These are phyloP conservation scores for Theobroma cacao DNA, from an alignment of 345 rosid genomes.

Conservation along the genomic window DNA sequence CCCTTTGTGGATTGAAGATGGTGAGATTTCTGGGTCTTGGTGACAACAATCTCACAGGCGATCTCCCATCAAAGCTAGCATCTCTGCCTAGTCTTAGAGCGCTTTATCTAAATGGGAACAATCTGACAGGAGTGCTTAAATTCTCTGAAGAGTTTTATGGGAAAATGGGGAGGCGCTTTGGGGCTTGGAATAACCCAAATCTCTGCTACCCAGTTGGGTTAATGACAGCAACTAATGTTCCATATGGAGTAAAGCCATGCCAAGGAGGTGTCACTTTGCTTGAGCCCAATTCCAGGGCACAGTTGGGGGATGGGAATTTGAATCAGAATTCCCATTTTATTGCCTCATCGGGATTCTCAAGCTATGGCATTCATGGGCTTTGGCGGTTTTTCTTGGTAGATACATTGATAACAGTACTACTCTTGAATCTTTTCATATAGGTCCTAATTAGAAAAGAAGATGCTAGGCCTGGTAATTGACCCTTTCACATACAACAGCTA, in stretches of 20 bases:
- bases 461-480: background rate
- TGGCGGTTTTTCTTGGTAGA: constrained; percentile 19
- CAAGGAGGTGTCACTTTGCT: constrained; percentile 30
- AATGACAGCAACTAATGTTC: constrained; percentile 39
- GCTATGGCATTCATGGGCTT: constrained; percentile 22
- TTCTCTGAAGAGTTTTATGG: constrained; percentile 54
- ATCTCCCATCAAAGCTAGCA: constrained; percentile 50
- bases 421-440: constrained; percentile 19
- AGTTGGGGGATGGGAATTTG: constrained; percentile 23
- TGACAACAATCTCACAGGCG: constrained; percentile 66
- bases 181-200: constrained; percentile 85
- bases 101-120: constrained; percentile 71
- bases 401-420: constrained; percentile 12
- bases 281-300: constrained; percentile 33
- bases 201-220: constrained; percentile 53
- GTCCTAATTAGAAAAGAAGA: background rate
- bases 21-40: constrained; percentile 76
- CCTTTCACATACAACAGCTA: constrained; percentile 6
- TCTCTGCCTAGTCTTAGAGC: constrained; percentile 60
- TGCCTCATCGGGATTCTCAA: constrained; percentile 45
- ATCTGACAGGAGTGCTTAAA: constrained; percentile 72
- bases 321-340: constrained; percentile 27
- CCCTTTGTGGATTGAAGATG: constrained; percentile 56
- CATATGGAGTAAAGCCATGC: constrained; percentile 73
- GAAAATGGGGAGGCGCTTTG: constrained; percentile 78